These are phyloP conservation scores for Pseudogymnoascus sp. DNA, from an alignment of 2,329 filamentous ascomycete genomes.

Conservation along the genomic window DNA sequence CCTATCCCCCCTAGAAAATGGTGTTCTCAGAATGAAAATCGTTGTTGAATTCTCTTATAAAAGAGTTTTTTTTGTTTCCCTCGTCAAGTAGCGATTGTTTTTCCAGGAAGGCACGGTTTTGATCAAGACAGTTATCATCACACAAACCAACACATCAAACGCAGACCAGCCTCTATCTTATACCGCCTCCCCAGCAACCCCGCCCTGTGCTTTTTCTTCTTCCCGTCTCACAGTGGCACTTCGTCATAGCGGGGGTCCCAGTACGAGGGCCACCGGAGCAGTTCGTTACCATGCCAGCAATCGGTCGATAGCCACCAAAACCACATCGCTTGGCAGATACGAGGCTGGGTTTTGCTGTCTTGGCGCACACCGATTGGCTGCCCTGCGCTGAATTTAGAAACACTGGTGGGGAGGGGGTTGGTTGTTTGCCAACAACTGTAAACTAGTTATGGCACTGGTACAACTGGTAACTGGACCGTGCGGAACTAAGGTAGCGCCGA, in stretches of 20 bases:
- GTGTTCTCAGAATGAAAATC: neutral
- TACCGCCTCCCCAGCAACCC: neutral
- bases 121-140: neutral
- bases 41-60: neutral
- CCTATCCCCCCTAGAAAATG: neutral
- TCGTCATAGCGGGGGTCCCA: neutral
- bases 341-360: neutral
- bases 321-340: neutral
- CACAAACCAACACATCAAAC: neutral
- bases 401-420: neutral
- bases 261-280: neutral
- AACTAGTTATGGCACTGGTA: neutral
- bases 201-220: neutral
- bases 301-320: neutral
- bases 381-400: neutral
- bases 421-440: neutral
- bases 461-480: neutral
- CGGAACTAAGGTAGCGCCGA: neutral
- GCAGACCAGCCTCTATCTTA: neutral
- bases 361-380: neutral
- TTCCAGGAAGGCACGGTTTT: neutral
- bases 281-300: neutral
- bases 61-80: neutral
- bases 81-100: neutral
- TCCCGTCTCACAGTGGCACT: neutral